Conservation (phyloP, 2,329 filamentous ascomycete genomes). For the Microsporum ferrugineum region DNA sequence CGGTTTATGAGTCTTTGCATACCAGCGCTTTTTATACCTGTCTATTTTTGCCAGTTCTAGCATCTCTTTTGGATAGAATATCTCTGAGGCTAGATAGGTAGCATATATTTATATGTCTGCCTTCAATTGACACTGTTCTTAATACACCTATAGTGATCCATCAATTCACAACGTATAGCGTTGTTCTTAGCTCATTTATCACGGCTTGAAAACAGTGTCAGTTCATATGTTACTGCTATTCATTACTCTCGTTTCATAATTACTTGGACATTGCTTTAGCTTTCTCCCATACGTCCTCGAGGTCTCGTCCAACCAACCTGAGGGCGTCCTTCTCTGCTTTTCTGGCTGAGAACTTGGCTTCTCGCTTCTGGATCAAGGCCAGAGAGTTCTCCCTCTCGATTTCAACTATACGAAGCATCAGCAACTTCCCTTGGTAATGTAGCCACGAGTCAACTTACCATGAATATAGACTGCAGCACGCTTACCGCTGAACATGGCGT, state of each 20-base stretch:
- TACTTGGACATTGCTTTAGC: not conserved
- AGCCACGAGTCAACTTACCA: constrained; percentile 31
- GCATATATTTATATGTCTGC: not conserved
- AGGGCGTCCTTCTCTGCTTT: not conserved
- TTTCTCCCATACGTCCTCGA: not conserved
- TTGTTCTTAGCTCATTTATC: no score
- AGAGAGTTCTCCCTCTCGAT: not conserved
- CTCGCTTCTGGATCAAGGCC: not conserved
- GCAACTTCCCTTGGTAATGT: not conserved
- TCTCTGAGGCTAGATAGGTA: not conserved
- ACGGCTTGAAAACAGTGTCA: no score
- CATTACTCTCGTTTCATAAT: not conserved
- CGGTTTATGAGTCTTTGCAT: not conserved
- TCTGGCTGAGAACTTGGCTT: not conserved
- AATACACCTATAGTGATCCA: no score
- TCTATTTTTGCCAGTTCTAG: not conserved
- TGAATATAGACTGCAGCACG: constrained; percentile 47
- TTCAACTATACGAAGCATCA: not conserved
- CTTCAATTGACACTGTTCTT: no score
- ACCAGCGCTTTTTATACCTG: not conserved
- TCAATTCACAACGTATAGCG: no score
- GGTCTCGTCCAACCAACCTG: not conserved
- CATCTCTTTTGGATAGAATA: not conserved
- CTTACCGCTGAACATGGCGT: constrained; percentile 51
- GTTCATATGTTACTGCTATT: not conserved